phyloP scores from a whole-genome alignment of 805 yeast species.

The Candida morakotiae region DNA sequence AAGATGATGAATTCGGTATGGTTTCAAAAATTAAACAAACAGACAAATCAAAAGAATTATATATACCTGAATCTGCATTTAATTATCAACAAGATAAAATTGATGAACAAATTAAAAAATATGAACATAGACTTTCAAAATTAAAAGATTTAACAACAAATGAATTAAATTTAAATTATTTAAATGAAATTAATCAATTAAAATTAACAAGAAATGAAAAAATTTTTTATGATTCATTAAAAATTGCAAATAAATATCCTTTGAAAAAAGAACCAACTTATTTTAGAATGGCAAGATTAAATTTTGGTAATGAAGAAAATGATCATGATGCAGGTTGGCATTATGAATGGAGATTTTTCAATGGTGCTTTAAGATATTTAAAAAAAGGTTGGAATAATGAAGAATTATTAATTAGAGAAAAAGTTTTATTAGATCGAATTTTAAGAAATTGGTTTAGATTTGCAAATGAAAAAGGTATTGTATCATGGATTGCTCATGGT shows the following conservation, averaged over 20 bases:
- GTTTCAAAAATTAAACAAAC: slow-evolving; percentile 14
- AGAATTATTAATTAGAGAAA: slow-evolving; percentile 18
- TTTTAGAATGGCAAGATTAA: slow-evolving; percentile 27
- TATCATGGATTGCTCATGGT: slow-evolving; percentile 32
- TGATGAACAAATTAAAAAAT: slow-evolving; percentile 20
- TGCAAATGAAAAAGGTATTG: slow-evolving; percentile 24
- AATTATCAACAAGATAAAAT: slow-evolving; percentile 22
- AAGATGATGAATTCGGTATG: slow-evolving; percentile 17
- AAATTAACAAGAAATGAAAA: slow-evolving; percentile 16
- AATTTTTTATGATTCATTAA: slow-evolving; percentile 19
- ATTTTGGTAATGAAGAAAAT: slow-evolving; percentile 18
- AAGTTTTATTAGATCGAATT: slow-evolving; percentile 16
- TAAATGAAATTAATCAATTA: slow-evolving; percentile 6
- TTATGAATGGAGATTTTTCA: slow-evolving; percentile 56
- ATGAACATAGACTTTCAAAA: slow-evolving; percentile 12
- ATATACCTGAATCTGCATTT: slow-evolving; percentile 21
- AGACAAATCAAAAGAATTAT: slow-evolving; percentile 18
- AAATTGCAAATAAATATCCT: slow-evolving; percentile 12
- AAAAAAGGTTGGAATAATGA: slow-evolving; percentile 21
- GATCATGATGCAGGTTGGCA: slow-evolving; percentile 47
- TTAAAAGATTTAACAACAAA: slow-evolving; percentile 12
- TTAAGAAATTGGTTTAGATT: slow-evolving; percentile 26
- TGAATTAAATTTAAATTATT: slow-evolving; percentile 11
- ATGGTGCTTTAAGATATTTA: slow-evolving; percentile 48
- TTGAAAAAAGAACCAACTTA: slow-evolving; percentile 28